Evolutionary conservation across 495 filamentous ascomycete species (phyloP).

Genomic region (Aspergillus indologenus): DNA sequence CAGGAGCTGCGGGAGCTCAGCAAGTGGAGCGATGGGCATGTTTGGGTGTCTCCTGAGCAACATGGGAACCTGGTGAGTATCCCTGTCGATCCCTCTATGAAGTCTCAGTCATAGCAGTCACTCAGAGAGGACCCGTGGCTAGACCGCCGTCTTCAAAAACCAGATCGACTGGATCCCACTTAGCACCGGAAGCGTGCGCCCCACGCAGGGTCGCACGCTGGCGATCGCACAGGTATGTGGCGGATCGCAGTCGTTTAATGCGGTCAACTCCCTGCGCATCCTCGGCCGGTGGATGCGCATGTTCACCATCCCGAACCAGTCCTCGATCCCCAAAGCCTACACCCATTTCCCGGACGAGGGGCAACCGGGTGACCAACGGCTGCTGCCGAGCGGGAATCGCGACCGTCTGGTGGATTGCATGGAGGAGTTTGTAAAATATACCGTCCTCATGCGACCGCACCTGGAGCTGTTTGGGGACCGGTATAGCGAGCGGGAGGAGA

Average conservation of each 20-base stretch:
- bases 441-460: constrained; percentile 61
- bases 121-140: too few species aligned
- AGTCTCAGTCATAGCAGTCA: too few species aligned
- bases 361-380: constrained; percentile 48
- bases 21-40: constrained; percentile 65
- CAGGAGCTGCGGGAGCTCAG: constrained; percentile 63
- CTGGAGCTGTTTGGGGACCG: constrained; percentile 63
- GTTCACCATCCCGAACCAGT: constrained; percentile 72
- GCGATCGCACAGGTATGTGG: constrained; percentile 64
- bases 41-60: constrained; percentile 69
- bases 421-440: constrained; percentile 77
- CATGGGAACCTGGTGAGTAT: constrained; percentile 61
- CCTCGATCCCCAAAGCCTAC: constrained; percentile 61
- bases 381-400: constrained; percentile 60
- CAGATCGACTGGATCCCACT: constrained; percentile 77
- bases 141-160: constrained; percentile 72
- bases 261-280: constrained; percentile 67
- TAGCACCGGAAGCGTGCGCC: constrained; percentile 58
- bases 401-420: constrained; percentile 71
- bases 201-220: constrained; percentile 67
- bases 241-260: constrained; percentile 70
- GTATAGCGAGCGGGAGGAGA: constrained; percentile 54
- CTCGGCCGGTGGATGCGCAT: constrained; percentile 77
- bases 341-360: constrained; percentile 59
- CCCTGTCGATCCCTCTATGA: not conserved